These are phyloP conservation scores for Fomitopsis pinicola DNA, from an alignment of 1,284 basidiomycete species.

Conservation along the genomic window DNA sequence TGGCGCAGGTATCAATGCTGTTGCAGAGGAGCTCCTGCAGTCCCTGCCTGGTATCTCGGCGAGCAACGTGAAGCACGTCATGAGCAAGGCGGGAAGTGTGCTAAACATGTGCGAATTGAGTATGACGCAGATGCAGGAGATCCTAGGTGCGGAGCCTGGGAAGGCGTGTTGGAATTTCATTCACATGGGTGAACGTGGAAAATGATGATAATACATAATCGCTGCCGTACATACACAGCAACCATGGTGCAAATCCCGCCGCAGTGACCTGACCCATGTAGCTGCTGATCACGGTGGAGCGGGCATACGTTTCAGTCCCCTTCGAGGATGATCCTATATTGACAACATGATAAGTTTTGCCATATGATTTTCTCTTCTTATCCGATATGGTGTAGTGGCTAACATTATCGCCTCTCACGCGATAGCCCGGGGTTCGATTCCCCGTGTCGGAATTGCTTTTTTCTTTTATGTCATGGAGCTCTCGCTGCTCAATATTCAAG, in stretches of 20 bases:
- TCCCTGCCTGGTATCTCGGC: constrained; percentile 76
- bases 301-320: too few species aligned
- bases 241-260: too few species aligned
- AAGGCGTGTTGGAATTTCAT: constrained; percentile 79
- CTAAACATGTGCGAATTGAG: constrained; percentile 72
- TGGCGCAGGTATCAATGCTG: constrained; percentile 65
- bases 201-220: background rate
- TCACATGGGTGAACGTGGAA: constrained; percentile 56
- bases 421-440: constrained; percentile 1
- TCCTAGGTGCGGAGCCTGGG: constrained; percentile 83
- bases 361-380: background rate
- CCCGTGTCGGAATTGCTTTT: background rate
- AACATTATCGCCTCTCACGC: constrained; percentile 1
- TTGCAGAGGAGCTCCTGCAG: constrained; percentile 73
- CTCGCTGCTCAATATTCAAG: too few species aligned
- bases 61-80: constrained; percentile 86
- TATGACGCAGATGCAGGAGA: constrained; percentile 60
- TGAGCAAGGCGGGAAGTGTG: constrained; percentile 75
- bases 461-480: too few species aligned
- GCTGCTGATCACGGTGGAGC: too few species aligned
- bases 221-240: too few species aligned
- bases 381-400: constrained; percentile 1
- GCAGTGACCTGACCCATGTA: too few species aligned
- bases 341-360: too few species aligned
- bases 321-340: too few species aligned